These are phyloP conservation scores for Asterophora parasitica DNA, from an alignment of 768 basidiomycete species.

Conservation along the genomic window DNA sequence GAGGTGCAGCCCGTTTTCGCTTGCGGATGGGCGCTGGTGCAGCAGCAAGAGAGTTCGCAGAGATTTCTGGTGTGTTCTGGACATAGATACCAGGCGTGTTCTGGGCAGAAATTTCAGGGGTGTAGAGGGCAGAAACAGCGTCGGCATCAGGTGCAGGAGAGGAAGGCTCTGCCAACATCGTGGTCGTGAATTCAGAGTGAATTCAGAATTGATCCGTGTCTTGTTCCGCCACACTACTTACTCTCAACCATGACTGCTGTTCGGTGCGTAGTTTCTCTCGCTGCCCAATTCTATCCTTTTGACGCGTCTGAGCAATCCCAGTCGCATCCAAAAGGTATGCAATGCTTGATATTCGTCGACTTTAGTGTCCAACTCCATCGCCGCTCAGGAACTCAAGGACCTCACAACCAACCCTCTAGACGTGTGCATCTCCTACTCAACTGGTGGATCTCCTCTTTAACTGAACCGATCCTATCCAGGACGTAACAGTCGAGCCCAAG, in stretches of 20 bases:
- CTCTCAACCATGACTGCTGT: conserved; percentile 30
- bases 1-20: conserved; percentile 47
- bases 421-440: conserved; percentile 31
- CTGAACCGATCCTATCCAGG: conserved; percentile 35
- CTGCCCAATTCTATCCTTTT: conserved; percentile 11
- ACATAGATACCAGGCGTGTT: too few relatives aligned
- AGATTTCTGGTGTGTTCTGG: too few relatives aligned
- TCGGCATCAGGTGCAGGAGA: conserved; percentile 25
- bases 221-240: background rate
- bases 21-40: conserved; percentile 38
- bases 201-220: background rate
- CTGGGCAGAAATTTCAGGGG: conserved; percentile 1
- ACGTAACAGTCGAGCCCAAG: conserved; percentile 52
- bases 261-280: conserved; percentile 26
- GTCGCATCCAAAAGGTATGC: conserved; percentile 71
- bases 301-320: conserved; percentile 25
- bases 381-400: conserved; percentile 58
- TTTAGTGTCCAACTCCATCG: conserved; percentile 3
- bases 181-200: conserved; percentile 1
- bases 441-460: conserved; percentile 3
- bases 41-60: background rate
- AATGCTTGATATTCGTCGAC: background rate
- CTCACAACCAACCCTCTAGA: conserved; percentile 60
- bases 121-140: conserved; percentile 8
- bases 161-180: conserved; percentile 30